A percentile compares a stretch with the other conserved stretches of the same genome.
These are phyloP conservation scores for Mortierella sp. DNA, from an alignment of 371 early-diverging fungal species.

Conservation along the genomic window DNA sequence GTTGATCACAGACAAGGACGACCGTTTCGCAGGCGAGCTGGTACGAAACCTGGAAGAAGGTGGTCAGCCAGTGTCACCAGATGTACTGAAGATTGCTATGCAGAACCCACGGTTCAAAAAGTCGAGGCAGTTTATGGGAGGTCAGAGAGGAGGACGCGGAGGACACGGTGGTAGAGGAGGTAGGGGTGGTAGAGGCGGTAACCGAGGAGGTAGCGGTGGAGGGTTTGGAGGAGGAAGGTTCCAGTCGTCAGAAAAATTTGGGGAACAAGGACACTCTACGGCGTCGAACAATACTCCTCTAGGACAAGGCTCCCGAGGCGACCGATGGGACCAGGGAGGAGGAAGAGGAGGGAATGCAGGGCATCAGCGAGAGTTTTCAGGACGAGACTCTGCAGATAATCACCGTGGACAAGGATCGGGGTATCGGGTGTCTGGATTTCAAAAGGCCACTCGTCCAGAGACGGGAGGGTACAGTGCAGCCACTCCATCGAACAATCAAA, in stretches of 20 bases:
- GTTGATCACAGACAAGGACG: constrained; percentile 79
- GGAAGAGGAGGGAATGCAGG: constrained; percentile 16
- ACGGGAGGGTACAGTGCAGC: constrained; percentile 33
- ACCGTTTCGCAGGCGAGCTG: constrained; percentile 84
- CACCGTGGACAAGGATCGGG: constrained; percentile 28
- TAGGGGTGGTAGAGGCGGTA: constrained; percentile 52
- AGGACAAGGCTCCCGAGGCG: constrained; percentile 30
- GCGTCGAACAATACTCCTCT: constrained; percentile 41
- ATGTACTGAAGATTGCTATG: constrained; percentile 82
- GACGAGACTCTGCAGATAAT: constrained; percentile 12
- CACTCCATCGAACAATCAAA: constrained; percentile 34
- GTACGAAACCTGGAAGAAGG: constrained; percentile 82
- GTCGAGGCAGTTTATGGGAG: constrained; percentile 60
- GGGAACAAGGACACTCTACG: constrained; percentile 24
- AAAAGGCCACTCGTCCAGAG: constrained; percentile 45
- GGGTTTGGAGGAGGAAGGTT: constrained; percentile 38
- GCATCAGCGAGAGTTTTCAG: not conserved
- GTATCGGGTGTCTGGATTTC: constrained; percentile 53
- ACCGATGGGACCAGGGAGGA: constrained; percentile 17
- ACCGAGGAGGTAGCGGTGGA: constrained; percentile 18
- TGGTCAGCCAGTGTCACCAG: constrained; percentile 71
- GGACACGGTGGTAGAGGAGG: constrained; percentile 62
- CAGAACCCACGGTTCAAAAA: constrained; percentile 77
- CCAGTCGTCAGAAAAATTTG: constrained; percentile 20
- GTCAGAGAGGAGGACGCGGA: constrained; percentile 63